These are phyloP conservation scores for Osmanthus fragrans DNA, from an alignment of 257 asterid genomes.

Conservation along the genomic window DNA sequence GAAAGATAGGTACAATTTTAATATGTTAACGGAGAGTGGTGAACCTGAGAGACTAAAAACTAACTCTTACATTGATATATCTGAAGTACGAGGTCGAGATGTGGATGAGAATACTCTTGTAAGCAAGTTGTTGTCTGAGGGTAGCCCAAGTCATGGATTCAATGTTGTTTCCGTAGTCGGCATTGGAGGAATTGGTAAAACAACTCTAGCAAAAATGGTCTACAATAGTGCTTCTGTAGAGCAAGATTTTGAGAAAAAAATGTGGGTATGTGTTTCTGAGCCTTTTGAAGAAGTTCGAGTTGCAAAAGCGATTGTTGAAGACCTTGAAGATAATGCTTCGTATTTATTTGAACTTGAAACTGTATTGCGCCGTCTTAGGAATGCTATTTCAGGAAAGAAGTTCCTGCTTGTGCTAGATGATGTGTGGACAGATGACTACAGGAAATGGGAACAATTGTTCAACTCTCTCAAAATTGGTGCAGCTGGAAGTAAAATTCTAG, in stretches of 20 bases:
- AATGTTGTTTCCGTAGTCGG: conserved; percentile 40
- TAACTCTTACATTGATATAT: conserved; percentile 34
- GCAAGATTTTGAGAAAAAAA: conserved; percentile 26
- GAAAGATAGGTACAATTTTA: conserved; percentile 50
- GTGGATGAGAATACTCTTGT: conserved; percentile 23
- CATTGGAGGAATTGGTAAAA: conserved; percentile 55
- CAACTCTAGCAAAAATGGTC: conserved; percentile 47
- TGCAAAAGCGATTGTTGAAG: conserved; percentile 50
- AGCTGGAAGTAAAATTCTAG: conserved; percentile 43
- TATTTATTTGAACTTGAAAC: conserved; percentile 40
- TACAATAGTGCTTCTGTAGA: conserved; percentile 30
- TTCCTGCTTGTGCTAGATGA: conserved; percentile 51
- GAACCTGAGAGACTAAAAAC: conserved; percentile 27
- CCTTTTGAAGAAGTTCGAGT: conserved; percentile 50
- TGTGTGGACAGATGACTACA: conserved; percentile 48
- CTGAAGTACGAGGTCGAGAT: conserved; percentile 42
- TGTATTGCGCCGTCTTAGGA: conserved; percentile 26
- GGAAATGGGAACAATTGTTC: conserved; percentile 52
- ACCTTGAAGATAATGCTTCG: conserved; percentile 39
- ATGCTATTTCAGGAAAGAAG: conserved; percentile 31
- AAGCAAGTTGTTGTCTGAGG: conserved; percentile 13
- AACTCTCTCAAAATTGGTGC: conserved; percentile 40
- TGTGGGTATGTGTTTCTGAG: conserved; percentile 64
- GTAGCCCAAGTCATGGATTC: conserved; percentile 18
- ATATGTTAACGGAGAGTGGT: conserved; percentile 4